A percentile compares a stretch with the other conserved stretches of the same genome.
phyloP scores from a whole-genome alignment of 2,329 filamentous ascomycete genomes.

The Ophiostoma novo-ulmi region DNA sequence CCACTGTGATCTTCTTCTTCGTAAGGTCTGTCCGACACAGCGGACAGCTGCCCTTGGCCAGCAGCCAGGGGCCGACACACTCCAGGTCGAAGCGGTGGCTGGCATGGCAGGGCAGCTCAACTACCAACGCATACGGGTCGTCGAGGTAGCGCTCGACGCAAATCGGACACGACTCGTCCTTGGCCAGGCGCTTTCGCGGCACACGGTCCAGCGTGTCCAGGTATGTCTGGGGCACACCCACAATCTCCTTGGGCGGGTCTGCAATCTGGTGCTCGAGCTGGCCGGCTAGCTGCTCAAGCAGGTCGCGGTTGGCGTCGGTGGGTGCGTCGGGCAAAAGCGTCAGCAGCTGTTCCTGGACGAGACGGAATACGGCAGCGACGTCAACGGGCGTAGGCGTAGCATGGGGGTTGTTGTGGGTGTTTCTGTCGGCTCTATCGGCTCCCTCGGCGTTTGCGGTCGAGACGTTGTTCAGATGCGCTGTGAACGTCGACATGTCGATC shows the following conservation, averaged over 20 bases:
- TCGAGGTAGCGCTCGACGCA: constrained; percentile 59
- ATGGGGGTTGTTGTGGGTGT: constrained; percentile 45
- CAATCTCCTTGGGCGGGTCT: constrained; percentile 47
- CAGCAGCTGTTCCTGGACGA: constrained; percentile 55
- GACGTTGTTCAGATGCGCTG: constrained; percentile 52
- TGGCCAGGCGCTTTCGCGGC: constrained; percentile 43
- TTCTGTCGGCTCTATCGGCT: background rate
- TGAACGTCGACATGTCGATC: constrained; percentile 61
- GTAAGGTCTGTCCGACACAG: constrained; percentile 57
- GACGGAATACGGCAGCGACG: constrained; percentile 51
- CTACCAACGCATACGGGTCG: constrained; percentile 58
- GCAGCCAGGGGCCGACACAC: constrained; percentile 61
- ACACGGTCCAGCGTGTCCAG: constrained; percentile 58
- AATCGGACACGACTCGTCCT: constrained; percentile 56
- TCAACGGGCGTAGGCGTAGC: constrained; percentile 57
- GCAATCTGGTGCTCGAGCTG: constrained; percentile 48
- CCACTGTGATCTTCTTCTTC: constrained; percentile 47
- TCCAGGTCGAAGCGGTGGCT: constrained; percentile 60
- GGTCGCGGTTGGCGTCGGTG: constrained; percentile 42
- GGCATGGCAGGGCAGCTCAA: constrained; percentile 57
- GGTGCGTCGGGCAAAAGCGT: constrained; percentile 48
- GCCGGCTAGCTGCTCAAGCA: constrained; percentile 48
- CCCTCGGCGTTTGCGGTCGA: constrained; percentile 34
- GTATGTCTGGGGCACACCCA: constrained; percentile 55
- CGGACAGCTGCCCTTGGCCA: constrained; percentile 59